Base-by-base conservation (phyloP, 2,329 filamentous ascomycete genomes). In the Aspergillus floridensis region DNA sequence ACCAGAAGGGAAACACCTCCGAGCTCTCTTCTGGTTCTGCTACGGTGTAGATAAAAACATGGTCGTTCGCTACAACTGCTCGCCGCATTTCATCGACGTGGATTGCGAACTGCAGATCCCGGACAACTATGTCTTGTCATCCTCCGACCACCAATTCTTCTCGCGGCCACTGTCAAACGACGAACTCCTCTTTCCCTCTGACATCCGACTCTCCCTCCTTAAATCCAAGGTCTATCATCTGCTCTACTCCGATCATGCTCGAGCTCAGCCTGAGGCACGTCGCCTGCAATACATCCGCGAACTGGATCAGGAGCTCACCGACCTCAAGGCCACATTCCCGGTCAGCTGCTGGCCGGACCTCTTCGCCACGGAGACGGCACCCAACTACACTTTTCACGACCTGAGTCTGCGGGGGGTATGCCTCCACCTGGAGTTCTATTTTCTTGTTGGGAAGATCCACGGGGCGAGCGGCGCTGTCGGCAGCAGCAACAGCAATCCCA, bases 371-470 rank as follows among this genome's bases (percentile, higher is more conserved):
- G 59, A 61, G 22, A 53, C 16, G 8, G 56, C 61, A 5, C 67
- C 66, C 0, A 60, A 69, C 31, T 67, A 66, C 14, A 31, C 63
- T 2, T 64, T 68, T 35, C 68, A 68, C 26, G 68, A 69, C 57
- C 53, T 69, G 19, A 68, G 67, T 48, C 47, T 69, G 3, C 65
- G 68, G 1, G 68, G 68, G 6, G 62, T 67, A 5, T 68, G 62
- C 44, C 59, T 69, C 2, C 68, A 69, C 29, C 56, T 70, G 11
- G 67, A 70, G 46, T 70, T 69, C 41, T 70, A 68, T 49, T 66
- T 62, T 29, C 66, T 65, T n/a, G 31, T 70, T 2, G 61, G 63
- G 3, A 66, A 64, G 29, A 68, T 70, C n/a, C 68, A 70, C 22
- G 66, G 62, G 1, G 64, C 67, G 16, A 64, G 52, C 26, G 53